Evolutionary conservation across 352 stramenopile genomes (phyloP), one percentile per base, ranked within the genome.

Genomic region (Bremia lactucae): DNA sequence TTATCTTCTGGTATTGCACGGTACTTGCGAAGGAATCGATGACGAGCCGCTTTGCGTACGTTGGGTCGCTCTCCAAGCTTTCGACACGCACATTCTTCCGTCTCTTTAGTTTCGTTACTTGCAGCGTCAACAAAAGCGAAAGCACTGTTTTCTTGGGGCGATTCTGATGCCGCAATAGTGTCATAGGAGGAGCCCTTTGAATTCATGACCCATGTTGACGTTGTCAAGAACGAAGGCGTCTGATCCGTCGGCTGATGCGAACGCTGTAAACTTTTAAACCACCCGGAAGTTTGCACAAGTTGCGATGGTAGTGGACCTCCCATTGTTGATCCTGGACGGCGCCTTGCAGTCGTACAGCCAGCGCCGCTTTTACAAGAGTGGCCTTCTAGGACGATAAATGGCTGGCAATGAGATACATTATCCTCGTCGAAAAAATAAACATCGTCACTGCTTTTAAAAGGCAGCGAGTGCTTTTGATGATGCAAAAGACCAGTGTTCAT

Each of bases 21-120:
- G 47, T 70, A 66, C 21, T 63, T 60, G 15, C 46, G 56, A 4
- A 48, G 55, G 40, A 64, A 65, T 15, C 56, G 60, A 21, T 60
- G 56, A 9, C 56, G 47, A 19, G 41, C 44, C 3, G 46, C 38
- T 46, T 61, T 70, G 29, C 55, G 40, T 11, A 46, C 37, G 20
- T 49, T 46, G 3, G 48, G 52, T 0, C 58, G 55, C 39, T 64
- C 47, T 4, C 60, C 55, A 6, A 66, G 52, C 37, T 64, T 65
- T 13, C 55, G 46, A 25, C 60, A 70, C 5, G 24, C 52, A 19
- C 60, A 70, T 23, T 55, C 39, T 33, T 57, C 49, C 14, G 31
- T 42, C 40, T 61, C 50, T 21, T 22, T 40, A 2, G 35, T 40
- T 15, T 20, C 35, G 28, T 44, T 64, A 45, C 55, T 70, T 13